These are phyloP conservation scores for Leishmania braziliensis DNA, from an alignment of 208 protist genomes.

Conservation along the genomic window DNA sequence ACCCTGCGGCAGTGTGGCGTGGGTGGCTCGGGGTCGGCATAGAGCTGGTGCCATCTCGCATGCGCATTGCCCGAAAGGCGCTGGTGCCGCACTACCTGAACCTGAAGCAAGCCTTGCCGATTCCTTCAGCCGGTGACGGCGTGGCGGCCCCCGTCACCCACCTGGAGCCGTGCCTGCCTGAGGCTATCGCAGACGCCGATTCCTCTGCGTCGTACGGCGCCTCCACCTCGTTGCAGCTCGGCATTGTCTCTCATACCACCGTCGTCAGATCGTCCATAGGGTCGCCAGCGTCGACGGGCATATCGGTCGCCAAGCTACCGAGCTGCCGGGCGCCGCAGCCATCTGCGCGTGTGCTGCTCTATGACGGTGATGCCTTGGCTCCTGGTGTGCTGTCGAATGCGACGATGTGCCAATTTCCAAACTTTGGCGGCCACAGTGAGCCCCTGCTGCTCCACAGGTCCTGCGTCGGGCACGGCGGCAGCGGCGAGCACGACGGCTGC, in stretches of 20 bases:
- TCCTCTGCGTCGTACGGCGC: constrained; percentile 14
- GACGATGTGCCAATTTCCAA: constrained; percentile 55
- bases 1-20: constrained; percentile 14
- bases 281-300: constrained; percentile 18
- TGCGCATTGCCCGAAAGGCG: constrained; percentile 55
- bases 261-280: neutral
- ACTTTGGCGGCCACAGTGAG: constrained; percentile 4
- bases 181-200: constrained; percentile 18
- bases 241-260: neutral
- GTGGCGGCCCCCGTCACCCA: constrained; percentile 2
- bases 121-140: neutral
- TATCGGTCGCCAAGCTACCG: constrained; percentile 5
- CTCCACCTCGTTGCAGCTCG: constrained; percentile 6
- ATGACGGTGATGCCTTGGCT: constrained; percentile 59
- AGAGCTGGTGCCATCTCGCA: constrained; percentile 67
- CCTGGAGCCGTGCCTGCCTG: constrained; percentile 20
- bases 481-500: constrained; percentile 5
- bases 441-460: constrained; percentile 18
- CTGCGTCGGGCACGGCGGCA: neutral
- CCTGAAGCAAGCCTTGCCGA: constrained; percentile 23
- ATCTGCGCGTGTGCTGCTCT: constrained; percentile 46
- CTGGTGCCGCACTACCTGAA: constrained; percentile 47
- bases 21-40: constrained; percentile 63
- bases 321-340: constrained; percentile 23
- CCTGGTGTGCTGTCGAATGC: constrained; percentile 57